Evolutionary conservation across 257 asterid genomes (phyloP), one percentile per base, ranked within the genome.

Genomic region (Solanum dulcamara): DNA sequence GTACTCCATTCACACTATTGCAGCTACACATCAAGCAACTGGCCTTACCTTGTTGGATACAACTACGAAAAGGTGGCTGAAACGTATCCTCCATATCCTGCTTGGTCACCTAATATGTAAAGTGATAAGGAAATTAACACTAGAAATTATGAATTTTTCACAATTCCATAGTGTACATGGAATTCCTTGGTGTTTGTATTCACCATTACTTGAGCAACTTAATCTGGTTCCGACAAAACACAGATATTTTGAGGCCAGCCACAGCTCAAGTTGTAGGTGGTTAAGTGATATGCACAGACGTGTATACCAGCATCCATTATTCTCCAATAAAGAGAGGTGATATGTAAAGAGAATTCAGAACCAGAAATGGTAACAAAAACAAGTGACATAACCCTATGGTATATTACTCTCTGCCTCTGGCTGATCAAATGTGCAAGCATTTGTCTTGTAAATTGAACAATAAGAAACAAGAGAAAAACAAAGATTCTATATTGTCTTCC

Each of bases 11-110:
- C 62, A 96, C 92, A 1, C 94, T 51, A 88, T 96, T 95, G 90
- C 95, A 96, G 2, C 97, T 90, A 87, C 99, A 96, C 99, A 96
- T 96, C 89, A 96, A 88, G 90, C 99, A 96, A 88, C 96, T 96
- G 81, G 99, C 98, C 64, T 90, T 91, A 24, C 97, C 99, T 89
- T 94, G 90, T 89, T 81, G 87, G 85, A 96, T 89, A 91, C 99
- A 96, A 86, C 94, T 92, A 77, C 80, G 88, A 87, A 96, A 96
- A 59, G 99, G 99, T 48, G 93, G 91, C 90, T 96, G 93, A 82
- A 91, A 95, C 0, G 99, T 96, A 84, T 96, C 99, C 86, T 87
- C 93, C 96, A 95, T 91, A 88, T 96, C 99, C 89, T 92, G 99
- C 83, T 88, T 91, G 4, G 95, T 92, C 7, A 96, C 96, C 99